These are phyloP conservation scores for Phytopythium delawarense DNA, from an alignment of 352 stramenopile species.

Conservation along the genomic window DNA sequence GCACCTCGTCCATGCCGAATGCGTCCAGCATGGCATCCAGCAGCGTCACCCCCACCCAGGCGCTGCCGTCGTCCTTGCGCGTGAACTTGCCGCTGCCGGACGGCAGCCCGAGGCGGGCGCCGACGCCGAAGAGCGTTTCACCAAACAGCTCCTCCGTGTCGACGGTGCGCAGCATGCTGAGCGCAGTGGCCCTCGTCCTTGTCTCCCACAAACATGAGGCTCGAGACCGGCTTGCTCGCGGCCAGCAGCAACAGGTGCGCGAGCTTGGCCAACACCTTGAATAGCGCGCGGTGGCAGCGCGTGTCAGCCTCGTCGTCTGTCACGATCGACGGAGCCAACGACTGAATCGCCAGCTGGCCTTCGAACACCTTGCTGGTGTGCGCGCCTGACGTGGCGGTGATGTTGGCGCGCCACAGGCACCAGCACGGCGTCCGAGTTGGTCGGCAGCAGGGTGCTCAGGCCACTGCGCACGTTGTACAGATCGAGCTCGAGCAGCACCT, in stretches of 20 bases:
- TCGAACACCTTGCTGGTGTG: conserved; percentile 17
- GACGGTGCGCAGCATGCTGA: conserved; percentile 26
- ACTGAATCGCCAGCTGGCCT: conserved; percentile 13
- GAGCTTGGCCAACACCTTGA: conserved; percentile 40
- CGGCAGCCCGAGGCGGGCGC: conserved; percentile 20
- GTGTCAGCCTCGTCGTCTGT: conserved; percentile 19
- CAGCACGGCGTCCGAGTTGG: conserved; percentile 14
- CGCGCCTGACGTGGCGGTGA: conserved; percentile 26
- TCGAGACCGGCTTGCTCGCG: conserved; percentile 28
- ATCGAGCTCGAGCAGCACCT: conserved; percentile 8
- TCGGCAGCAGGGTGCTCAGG: conserved; percentile 15
- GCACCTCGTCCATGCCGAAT: conserved; percentile 16
- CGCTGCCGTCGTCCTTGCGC: conserved; percentile 40
- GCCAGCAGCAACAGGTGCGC: conserved; percentile 28
- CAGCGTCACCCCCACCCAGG: conserved; percentile 30
- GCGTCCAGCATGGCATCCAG: conserved; percentile 26
- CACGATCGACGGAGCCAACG: conserved; percentile 1
- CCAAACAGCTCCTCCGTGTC: conserved; percentile 26
- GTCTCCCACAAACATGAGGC: conserved; percentile 47
- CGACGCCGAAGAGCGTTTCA: conserved; percentile 26
- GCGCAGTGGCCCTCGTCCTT: conserved; percentile 21
- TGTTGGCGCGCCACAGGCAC: conserved; percentile 20
- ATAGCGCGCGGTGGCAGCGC: conserved; percentile 38
- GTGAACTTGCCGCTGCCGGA: conserved; percentile 31
- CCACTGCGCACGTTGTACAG: conserved; percentile 7